A percentile compares a stretch with the other conserved stretches of the same genome.
Evolutionary conservation across 805 yeast genomes (phyloP).

Genomic region (Hyphopichia homilentoma): DNA sequence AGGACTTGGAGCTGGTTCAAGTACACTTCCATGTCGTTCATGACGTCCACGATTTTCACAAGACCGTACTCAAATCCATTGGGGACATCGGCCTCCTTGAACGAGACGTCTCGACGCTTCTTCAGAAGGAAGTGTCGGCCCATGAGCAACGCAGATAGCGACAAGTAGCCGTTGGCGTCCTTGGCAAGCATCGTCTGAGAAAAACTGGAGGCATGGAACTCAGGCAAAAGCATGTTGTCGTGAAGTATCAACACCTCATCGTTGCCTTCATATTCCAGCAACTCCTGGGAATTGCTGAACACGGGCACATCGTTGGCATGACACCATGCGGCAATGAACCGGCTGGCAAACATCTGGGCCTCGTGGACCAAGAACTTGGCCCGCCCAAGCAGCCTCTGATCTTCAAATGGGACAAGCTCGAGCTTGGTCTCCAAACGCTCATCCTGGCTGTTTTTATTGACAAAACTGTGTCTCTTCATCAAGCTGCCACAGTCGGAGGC

Average conservation of each 20-base stretch:
- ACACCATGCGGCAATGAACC: slow-evolving; percentile 21
- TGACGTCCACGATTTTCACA: slow-evolving; percentile 21
- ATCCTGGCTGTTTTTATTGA: slow-evolving; percentile 1
- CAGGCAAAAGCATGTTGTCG: slow-evolving; percentile 32
- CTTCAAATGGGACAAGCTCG: too few species aligned
- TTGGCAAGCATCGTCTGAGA: slow-evolving; percentile 35
- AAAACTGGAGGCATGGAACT: slow-evolving; percentile 31
- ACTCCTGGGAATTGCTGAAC: slow-evolving; percentile 14
- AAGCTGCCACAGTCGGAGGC: slow-evolving; percentile 13
- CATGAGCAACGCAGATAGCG: slow-evolving; percentile 28
- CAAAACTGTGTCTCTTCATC: slow-evolving; percentile 8
- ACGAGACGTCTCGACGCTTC: slow-evolving; percentile 7
- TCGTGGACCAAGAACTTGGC: slow-evolving; percentile 23
- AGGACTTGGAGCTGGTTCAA: slow-evolving; percentile 39
- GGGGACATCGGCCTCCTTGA: neutral
- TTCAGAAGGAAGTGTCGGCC: slow-evolving; percentile 29
- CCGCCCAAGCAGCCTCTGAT: slow-evolving; percentile 5
- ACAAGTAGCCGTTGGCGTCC: slow-evolving; percentile 31
- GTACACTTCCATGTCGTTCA: slow-evolving; percentile 20
- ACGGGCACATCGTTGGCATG: slow-evolving; percentile 12
- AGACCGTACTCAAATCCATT: slow-evolving; percentile 28
- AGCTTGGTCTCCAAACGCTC: slow-evolving; percentile 6
- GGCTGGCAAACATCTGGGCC: slow-evolving; percentile 21
- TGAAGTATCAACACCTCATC: slow-evolving; percentile 32
- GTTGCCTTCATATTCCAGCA: slow-evolving; percentile 15